These are phyloP conservation scores for Penicillium canescens DNA, from an alignment of 495 filamentous ascomycete genomes.

Conservation along the genomic window DNA sequence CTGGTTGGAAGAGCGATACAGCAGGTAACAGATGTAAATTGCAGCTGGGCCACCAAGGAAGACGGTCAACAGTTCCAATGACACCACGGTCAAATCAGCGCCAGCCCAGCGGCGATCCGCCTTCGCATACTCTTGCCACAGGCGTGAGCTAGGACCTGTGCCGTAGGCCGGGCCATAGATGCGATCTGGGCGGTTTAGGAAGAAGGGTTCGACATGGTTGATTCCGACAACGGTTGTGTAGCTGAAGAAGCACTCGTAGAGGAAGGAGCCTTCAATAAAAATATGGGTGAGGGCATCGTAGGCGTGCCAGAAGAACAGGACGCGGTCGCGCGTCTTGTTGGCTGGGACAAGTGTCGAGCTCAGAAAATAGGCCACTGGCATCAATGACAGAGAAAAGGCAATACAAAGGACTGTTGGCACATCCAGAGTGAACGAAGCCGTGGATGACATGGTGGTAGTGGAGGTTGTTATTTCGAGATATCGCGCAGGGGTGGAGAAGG, in stretches of 20 bases:
- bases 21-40: slow-evolving; percentile 65
- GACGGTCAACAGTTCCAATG: slow-evolving; percentile 84
- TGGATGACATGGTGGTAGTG: slow-evolving; percentile 17
- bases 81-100: slow-evolving; percentile 76
- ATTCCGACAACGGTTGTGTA: slow-evolving; percentile 48
- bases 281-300: slow-evolving; percentile 91
- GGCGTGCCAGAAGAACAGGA: slow-evolving; percentile 92
- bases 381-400: slow-evolving; percentile 51
- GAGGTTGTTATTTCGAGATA: neutral
- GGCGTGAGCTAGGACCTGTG: slow-evolving; percentile 57
- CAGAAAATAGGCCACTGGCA: slow-evolving; percentile 52
- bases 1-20: slow-evolving; percentile 38
- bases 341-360: slow-evolving; percentile 46
- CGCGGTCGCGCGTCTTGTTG: slow-evolving; percentile 52
- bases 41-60: slow-evolving; percentile 73
- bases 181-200: slow-evolving; percentile 52
- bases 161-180: slow-evolving; percentile 76
- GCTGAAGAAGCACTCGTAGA: slow-evolving; percentile 90
- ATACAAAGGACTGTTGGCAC: slow-evolving; percentile 53
- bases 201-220: slow-evolving; percentile 46
- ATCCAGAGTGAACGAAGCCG: slow-evolving; percentile 43
- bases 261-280: slow-evolving; percentile 83
- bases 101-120: slow-evolving; percentile 83
- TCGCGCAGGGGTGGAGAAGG: neutral
- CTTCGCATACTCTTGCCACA: slow-evolving; percentile 94